Evolutionary conservation across 331 rosid species (phyloP).

Genomic region (Arachis monticola): DNA sequence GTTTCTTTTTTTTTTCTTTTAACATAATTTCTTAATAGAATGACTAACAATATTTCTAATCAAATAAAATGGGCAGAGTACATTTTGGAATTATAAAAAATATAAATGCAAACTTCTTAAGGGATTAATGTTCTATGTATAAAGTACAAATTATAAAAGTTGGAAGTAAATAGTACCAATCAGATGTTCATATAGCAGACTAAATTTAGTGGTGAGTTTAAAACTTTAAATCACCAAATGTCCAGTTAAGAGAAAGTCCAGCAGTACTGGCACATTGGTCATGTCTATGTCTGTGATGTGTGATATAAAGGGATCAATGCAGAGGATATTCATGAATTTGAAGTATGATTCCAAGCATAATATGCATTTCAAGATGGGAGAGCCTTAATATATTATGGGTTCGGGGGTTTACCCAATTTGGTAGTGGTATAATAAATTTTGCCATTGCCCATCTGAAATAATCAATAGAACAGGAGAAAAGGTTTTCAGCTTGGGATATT

Average conservation of each 20-base stretch:
- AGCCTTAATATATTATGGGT: constrained; percentile 14
- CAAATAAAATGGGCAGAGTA: not conserved
- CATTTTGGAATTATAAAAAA: not conserved
- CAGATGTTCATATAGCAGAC: not conserved
- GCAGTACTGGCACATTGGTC: constrained; percentile 14
- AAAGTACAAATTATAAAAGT: not conserved
- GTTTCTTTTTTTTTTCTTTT: constrained; percentile 6
- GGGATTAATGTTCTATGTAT: not conserved
- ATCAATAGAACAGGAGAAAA: constrained; percentile 35
- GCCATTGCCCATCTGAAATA: constrained; percentile 9
- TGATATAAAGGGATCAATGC: constrained; percentile 19
- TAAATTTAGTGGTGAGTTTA: constrained; percentile 19
- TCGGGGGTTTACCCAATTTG: constrained; percentile 39
- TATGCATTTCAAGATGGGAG: constrained; percentile 35
- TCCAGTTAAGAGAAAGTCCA: constrained; percentile 29
- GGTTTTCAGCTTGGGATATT: constrained; percentile 25
- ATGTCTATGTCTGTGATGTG: not conserved
- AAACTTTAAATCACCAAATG: constrained; percentile 39
- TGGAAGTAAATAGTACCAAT: not conserved
- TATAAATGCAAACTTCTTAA: not conserved
- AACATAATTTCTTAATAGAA: too few relatives aligned
- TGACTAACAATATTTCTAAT: not conserved
- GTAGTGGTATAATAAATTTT: constrained; percentile 30
- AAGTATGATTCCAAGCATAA: constrained; percentile 9
- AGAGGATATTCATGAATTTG: not conserved